A percentile compares a stretch with the other conserved stretches of the same genome.
These are phyloP conservation scores for Rubus idaeus DNA, from an alignment of 306 rosid species.

Conservation along the genomic window DNA sequence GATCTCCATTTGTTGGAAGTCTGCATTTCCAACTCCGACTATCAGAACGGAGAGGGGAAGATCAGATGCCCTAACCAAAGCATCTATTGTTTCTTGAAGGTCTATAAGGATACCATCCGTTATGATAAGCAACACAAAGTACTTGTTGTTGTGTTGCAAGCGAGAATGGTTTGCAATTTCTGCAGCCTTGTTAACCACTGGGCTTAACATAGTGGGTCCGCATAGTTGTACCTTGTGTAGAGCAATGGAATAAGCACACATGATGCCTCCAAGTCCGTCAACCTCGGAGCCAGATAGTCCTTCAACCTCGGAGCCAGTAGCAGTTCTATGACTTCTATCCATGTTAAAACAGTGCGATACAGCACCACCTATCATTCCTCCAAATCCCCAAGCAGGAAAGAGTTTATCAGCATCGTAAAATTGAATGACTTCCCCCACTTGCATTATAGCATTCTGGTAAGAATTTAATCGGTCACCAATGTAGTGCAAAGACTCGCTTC, in stretches of 20 bases:
- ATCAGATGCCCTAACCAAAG: constrained; percentile 79
- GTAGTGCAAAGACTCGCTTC: constrained; percentile 59
- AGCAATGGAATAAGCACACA: constrained; percentile 68
- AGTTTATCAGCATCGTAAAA: constrained; percentile 63
- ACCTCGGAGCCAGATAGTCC: constrained; percentile 69
- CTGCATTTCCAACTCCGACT: constrained; percentile 82
- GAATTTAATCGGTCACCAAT: constrained; percentile 62
- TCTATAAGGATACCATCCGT: constrained; percentile 88
- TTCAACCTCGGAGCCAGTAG: constrained; percentile 55
- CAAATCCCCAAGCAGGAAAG: constrained; percentile 92
- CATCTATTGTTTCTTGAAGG: constrained; percentile 75
- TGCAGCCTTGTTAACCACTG: constrained; percentile 66
- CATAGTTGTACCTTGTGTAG: constrained; percentile 46
- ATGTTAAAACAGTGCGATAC: constrained; percentile 78
- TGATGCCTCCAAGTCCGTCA: constrained; percentile 77
- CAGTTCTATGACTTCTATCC: constrained; percentile 31
- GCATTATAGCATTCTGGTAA: constrained; percentile 80
- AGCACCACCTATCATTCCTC: constrained; percentile 45
- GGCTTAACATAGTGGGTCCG: constrained; percentile 88
- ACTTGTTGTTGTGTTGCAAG: constrained; percentile 35
- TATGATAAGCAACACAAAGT: constrained; percentile 68
- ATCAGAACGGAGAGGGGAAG: constrained; percentile 85
- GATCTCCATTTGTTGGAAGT: constrained; percentile 78
- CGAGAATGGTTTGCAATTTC: constrained; percentile 60
- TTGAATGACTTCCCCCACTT: constrained; percentile 84